phyloP scores from a whole-genome alignment of 495 filamentous ascomycete species.

The Tuber calosporum region DNA sequence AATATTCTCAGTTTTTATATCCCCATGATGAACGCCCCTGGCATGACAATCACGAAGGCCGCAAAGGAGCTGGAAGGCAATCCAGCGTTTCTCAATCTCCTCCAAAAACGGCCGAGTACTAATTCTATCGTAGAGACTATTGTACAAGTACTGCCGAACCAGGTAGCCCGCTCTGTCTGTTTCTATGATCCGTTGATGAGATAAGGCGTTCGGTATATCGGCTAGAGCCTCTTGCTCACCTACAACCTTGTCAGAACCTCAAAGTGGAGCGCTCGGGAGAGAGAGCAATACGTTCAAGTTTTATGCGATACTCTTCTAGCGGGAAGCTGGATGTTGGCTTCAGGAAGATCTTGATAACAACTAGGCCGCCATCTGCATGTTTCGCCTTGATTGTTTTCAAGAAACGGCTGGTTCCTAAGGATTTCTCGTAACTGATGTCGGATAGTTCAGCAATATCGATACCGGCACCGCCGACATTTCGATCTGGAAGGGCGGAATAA shows the following conservation, averaged over 20 bases:
- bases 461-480: conserved; percentile 75
- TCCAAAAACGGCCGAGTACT: conserved; percentile 96
- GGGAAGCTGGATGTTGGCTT: conserved; percentile 61
- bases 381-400: conserved; percentile 93
- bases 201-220: conserved; percentile 83
- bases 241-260: conserved; percentile 43
- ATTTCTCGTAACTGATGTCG: conserved; percentile 84
- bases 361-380: conserved; percentile 78
- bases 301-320: conserved; percentile 37
- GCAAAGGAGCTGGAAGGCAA: conserved; percentile 91
- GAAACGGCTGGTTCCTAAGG: conserved; percentile 86
- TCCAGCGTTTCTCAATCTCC: conserved; percentile 97
- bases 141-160: conserved; percentile 92
- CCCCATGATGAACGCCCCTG: conserved; percentile 87
- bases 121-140: conserved; percentile 93
- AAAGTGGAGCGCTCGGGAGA: conserved; percentile 11
- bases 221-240: conserved; percentile 71
- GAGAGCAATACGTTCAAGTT: conserved; percentile 25
- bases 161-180: conserved; percentile 86
- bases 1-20: conserved; percentile 96
- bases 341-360: conserved; percentile 79
- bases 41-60: conserved; percentile 87
- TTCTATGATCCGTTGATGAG: conserved; percentile 82
- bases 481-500: conserved; percentile 67
- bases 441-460: conserved; percentile 90